phyloP scores from a whole-genome alignment of 441 rosid species.

The Melastoma candidum region DNA sequence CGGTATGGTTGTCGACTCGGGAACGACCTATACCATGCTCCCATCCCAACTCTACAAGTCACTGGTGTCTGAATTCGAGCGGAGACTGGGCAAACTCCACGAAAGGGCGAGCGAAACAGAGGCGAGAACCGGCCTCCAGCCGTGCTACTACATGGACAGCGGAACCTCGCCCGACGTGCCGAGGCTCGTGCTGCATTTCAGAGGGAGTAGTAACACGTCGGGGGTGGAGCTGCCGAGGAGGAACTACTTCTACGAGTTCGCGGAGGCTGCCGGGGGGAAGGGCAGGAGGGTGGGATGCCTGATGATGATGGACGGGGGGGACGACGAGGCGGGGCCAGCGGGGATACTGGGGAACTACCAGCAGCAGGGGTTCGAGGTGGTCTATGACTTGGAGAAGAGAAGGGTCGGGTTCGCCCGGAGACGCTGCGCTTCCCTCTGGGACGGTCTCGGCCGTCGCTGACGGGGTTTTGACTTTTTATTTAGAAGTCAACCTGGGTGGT shows the following conservation, averaged over 20 bases:
- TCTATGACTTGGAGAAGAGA: constrained; percentile 66
- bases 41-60: constrained; percentile 50
- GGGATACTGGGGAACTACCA: constrained; percentile 82
- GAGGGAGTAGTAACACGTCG: constrained; percentile 44
- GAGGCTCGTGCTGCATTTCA: constrained; percentile 44
- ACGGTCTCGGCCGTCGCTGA: constrained; percentile 38
- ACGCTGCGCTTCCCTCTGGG: constrained; percentile 84
- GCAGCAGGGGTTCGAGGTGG: constrained; percentile 94
- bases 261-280: constrained; percentile 41
- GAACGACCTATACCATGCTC: constrained; percentile 90
- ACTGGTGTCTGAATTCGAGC: constrained; percentile 56
- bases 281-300: constrained; percentile 65
- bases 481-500: no score
- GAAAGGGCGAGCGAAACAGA: constrained; percentile 54
- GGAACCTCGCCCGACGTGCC: constrained; percentile 28
- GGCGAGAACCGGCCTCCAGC: constrained; percentile 45
- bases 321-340: constrained; percentile 80
- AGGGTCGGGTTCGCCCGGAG: constrained; percentile 79
- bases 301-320: constrained; percentile 93
- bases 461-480: constrained; percentile 6
- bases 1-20: constrained; percentile 89
- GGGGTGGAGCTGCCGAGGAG: constrained; percentile 64
- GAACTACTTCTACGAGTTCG: constrained; percentile 69
- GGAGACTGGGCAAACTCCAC: constrained; percentile 41
- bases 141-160: no score